Evolutionary conservation across 495 filamentous ascomycete genomes (phyloP), one percentile per base, ranked within the genome.

Genomic region (Daldinia loculata): DNA sequence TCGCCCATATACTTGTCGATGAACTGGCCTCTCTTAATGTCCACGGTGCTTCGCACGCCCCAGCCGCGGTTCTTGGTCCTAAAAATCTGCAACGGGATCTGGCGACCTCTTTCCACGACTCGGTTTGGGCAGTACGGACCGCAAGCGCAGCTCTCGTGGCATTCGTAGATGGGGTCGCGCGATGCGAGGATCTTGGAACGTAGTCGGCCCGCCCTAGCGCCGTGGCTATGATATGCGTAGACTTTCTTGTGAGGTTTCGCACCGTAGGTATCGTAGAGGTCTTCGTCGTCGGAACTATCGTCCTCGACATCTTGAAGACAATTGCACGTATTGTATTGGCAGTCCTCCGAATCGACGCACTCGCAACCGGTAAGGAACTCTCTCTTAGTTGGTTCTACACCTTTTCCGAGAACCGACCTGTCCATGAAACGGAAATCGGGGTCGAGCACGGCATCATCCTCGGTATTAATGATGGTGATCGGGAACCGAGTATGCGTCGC

Each of bases 1-100:
- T 98, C 95, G 1, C 95, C 95, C 14, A 93, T 88, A 67, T 98
- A 98, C 22, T 87, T 86, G 74, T 96, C 95, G 59, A 98, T 88
- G 71, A 96, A 98, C 72, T 96, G 91, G 6, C 95, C 95, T 57
- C 85, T 83, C 62, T 85, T 82, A 24, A 99, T 88, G 24, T 87
- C 79, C 12, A 90, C 84, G 0, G 84, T 85, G 45, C 89, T 93
- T 9, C 89, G 85, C 1, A 98, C 86, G 27, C 93, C 95, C 87
- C 94, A 97, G 6, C 95, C 95, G 36, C 95, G 88, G 17, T 85
- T 79, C 4, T 80, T 76, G 0, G 94, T 97, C 66, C 91, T 85
- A 77, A 98, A 99, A 27, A 98, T 93, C 73, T 95, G 86, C 6
- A 98, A 77, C 0, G 87, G 84, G 1, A 98, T 82, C 36, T 84